Evolutionary conservation across 257 asterid genomes (phyloP).

Genomic region (Lantana camara): DNA sequence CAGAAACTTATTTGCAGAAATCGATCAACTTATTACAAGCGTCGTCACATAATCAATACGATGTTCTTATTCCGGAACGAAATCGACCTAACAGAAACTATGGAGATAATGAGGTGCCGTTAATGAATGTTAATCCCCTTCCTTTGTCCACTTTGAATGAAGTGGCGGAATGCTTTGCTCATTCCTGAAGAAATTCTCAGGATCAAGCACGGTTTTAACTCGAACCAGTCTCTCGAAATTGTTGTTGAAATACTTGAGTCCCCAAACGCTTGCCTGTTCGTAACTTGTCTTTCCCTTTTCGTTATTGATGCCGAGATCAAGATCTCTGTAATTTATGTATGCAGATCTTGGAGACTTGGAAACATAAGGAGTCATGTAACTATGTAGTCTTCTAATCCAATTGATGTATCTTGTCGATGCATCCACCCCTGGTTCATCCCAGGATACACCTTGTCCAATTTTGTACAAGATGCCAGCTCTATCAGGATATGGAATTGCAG

Average conservation of each 20-base stretch:
- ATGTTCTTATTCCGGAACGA: too few relatives aligned
- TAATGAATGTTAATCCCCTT: background rate
- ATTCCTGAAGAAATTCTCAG: background rate
- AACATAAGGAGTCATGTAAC: conserved; percentile 28
- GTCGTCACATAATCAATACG: too few relatives aligned
- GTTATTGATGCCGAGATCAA: conserved; percentile 24
- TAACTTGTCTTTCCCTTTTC: conserved; percentile 15
- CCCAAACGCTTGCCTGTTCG: conserved; percentile 29
- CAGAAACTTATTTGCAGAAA: too few relatives aligned
- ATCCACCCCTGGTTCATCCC: background rate
- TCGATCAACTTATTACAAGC: too few relatives aligned
- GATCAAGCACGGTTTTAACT: conserved; percentile 14
- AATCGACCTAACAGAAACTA: too few relatives aligned
- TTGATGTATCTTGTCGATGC: conserved; percentile 9
- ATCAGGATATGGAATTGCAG: conserved; percentile 24
- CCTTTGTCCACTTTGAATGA: background rate
- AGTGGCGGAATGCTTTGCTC: conserved; percentile 20
- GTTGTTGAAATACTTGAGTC: conserved; percentile 20
- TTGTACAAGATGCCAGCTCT: conserved; percentile 26
- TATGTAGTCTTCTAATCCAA: conserved; percentile 15
- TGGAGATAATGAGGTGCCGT: too few relatives aligned
- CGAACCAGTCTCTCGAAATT: conserved; percentile 28
- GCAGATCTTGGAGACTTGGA: conserved; percentile 21
- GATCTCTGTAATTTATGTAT: conserved; percentile 28
- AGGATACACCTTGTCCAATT: background rate